Evolutionary conservation across 768 basidiomycete genomes (phyloP).

Genomic region (Hirschioporus abietinus): DNA sequence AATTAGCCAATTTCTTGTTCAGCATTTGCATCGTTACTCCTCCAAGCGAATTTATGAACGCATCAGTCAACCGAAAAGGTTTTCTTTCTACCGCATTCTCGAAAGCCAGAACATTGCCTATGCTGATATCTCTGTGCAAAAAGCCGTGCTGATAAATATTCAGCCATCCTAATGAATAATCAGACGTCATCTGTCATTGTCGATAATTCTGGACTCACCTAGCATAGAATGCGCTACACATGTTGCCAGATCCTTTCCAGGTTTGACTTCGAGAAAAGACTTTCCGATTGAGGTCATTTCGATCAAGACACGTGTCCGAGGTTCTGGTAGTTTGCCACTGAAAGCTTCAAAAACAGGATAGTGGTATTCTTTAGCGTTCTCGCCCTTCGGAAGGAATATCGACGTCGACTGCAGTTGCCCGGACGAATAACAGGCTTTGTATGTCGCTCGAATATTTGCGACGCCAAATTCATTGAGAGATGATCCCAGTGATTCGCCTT

Average conservation of each 20-base stretch:
- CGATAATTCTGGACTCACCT: slow-evolving; percentile 1
- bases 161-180: not conserved
- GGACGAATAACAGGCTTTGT: not conserved
- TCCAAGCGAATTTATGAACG: not conserved
- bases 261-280: not conserved
- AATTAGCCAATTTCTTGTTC: not conserved
- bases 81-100: not conserved
- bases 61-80: not conserved
- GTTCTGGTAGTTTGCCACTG: not conserved
- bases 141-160: not conserved
- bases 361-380: not conserved
- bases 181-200: not conserved
- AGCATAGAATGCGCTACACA: slow-evolving; percentile 8
- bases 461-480: not conserved
- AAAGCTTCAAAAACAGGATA: not conserved
- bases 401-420: not conserved
- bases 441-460: not conserved
- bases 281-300: not conserved
- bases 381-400: not conserved
- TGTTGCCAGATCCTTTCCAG: not conserved
- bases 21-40: not conserved
- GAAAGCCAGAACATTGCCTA: not conserved
- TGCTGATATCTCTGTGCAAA: slow-evolving; percentile 3
- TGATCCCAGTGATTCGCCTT: not conserved
- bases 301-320: not conserved